These are phyloP conservation scores for Parsonsia alboflavescens DNA, from an alignment of 257 asterid species.

Conservation along the genomic window DNA sequence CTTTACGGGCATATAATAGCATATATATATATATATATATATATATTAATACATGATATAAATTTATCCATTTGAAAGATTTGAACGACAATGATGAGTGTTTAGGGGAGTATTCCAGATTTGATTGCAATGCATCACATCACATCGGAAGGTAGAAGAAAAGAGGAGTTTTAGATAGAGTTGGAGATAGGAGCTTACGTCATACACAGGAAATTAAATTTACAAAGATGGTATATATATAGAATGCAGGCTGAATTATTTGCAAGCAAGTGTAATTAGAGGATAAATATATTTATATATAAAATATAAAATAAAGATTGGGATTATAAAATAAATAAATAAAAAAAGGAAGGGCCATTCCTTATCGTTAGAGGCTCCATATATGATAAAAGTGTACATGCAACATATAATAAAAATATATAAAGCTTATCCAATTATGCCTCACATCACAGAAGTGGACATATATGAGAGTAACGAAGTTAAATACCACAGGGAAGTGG, in stretches of 20 bases:
- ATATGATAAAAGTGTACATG: constrained; percentile 9
- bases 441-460: constrained; percentile 27
- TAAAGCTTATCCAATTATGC: constrained; percentile 28
- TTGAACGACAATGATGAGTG: too few relatives aligned
- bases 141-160: background rate
- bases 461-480: constrained; percentile 13
- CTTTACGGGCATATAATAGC: too few relatives aligned
- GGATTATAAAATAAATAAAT: too few relatives aligned
- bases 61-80: too few relatives aligned
- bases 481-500: constrained; percentile 17
- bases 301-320: background rate
- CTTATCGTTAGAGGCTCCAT: background rate
- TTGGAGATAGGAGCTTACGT: background rate
- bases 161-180: background rate
- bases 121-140: background rate
- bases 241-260: background rate
- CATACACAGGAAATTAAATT: background rate
- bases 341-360: too few relatives aligned
- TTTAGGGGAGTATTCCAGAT: background rate
- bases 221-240: too few relatives aligned
- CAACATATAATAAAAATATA: background rate
- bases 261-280: background rate
- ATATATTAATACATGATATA: too few relatives aligned
- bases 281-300: background rate
- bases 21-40: too few relatives aligned